Evolutionary conservation across 1,139 yeast species (phyloP), one percentile per base, ranked within the genome.

Genomic region (Debaryomyces fabryi): DNA sequence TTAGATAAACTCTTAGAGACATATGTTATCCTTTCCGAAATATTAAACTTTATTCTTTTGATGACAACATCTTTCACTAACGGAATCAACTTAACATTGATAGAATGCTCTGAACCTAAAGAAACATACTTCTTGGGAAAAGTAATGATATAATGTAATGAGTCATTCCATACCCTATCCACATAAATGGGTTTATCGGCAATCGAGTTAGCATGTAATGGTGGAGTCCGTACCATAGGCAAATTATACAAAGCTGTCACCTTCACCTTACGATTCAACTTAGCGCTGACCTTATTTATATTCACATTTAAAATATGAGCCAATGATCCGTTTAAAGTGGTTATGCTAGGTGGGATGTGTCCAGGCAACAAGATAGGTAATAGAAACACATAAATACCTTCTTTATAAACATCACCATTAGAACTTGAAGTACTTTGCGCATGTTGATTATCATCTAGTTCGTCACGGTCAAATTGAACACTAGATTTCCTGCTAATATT

Each of bases 181-280:
- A 91, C 89, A 62, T 85, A 87, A 25, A 91, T 82, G 0, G 97
- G 96, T 59, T 87, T 88, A 62, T 88, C 87, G 3, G 87, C 81
- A 7, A 88, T 81, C 0, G 90, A 81, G 34, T 83, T 74, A 1
- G 91, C 89, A 55, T 79, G 78, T n/a, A 84, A 79, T 0, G 96
- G 96, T 1, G 97, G 96, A 0, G 88, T 81, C 52, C 96, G 74
- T 5, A 89, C 83, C 59, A 83, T 76, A 3, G 85, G 85, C 39
- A 81, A 59, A 41, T 68, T 67, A 55, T 71, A 78, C 39, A 52
- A 51, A 2, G 71, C 65, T 25, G 55, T 51, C 6, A 67, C 61
- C 43, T 64, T 69, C 24, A 65, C 57, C 45, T 65, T 69, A 29
- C 79, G 58, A 52, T 65, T 71, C 37, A 74, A 60, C 52, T 71